These are phyloP conservation scores for Hippophae gyantsensis DNA, from an alignment of 306 rosid genomes.

Conservation along the genomic window DNA sequence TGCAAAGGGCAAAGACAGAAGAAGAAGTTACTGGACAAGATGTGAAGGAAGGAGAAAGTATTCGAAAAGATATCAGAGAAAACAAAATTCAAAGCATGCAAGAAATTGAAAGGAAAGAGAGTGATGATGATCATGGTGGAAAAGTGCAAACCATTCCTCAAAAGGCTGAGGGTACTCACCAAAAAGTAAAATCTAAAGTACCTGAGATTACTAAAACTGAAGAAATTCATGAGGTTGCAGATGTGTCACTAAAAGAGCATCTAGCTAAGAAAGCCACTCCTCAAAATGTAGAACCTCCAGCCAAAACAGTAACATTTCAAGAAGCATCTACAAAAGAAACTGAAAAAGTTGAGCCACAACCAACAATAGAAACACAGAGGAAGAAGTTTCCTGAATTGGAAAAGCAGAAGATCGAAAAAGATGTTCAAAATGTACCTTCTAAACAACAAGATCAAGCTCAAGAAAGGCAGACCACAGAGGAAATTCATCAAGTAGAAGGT, in stretches of 20 bases:
- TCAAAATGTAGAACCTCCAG: conserved; percentile 1
- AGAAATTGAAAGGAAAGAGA: background rate
- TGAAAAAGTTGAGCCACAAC: conserved; percentile 1
- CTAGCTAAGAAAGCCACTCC: conserved; percentile 1
- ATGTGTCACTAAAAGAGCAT: background rate
- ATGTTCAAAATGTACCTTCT: conserved; percentile 5
- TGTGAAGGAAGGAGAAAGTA: conserved; percentile 21
- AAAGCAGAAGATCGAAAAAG: conserved; percentile 9
- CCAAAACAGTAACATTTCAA: background rate
- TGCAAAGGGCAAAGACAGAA: background rate
- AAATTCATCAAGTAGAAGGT: background rate
- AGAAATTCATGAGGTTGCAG: conserved; percentile 6
- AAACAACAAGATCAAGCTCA: conserved; percentile 11
- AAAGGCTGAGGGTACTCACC: background rate
- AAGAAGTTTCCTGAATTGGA: conserved; percentile 15
- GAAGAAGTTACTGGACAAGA: conserved; percentile 4
- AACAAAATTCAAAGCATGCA: too few species aligned
- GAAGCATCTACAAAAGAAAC: conserved; percentile 6
- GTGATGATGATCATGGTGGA: too few species aligned
- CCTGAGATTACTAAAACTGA: background rate
- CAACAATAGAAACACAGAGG: conserved; percentile 9
- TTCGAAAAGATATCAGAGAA: background rate
- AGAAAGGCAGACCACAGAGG: conserved; percentile 1
- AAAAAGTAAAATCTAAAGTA: background rate
- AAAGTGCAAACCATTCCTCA: too few species aligned